Percentiles rank a stretch among this genome's conserved stretches.
These are phyloP conservation scores for Citropsis articulata DNA, from an alignment of 345 rosid genomes.

Conservation along the genomic window DNA sequence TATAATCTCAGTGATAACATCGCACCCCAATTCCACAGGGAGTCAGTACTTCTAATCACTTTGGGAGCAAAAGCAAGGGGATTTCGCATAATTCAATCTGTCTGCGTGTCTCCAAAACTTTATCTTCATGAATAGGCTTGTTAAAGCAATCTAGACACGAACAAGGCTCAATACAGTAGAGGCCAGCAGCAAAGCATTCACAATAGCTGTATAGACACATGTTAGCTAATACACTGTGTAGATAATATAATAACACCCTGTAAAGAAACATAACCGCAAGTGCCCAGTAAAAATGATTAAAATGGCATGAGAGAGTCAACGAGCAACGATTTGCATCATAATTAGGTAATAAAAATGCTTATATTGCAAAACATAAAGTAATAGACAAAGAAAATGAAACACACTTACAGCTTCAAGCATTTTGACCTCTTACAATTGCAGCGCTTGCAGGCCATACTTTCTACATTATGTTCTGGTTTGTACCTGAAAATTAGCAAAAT, in stretches of 20 bases:
- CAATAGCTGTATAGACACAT: constrained; percentile 52
- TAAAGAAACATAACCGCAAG: constrained; percentile 6
- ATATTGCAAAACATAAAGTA: background rate
- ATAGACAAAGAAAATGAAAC: background rate
- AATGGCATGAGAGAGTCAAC: background rate
- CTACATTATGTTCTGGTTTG: constrained; percentile 32
- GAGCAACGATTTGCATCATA: background rate
- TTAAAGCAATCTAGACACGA: constrained; percentile 69
- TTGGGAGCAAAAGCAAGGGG: constrained; percentile 89
- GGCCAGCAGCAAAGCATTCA: constrained; percentile 84
- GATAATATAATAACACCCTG: background rate
- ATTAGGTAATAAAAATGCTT: background rate
- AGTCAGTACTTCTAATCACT: constrained; percentile 45
- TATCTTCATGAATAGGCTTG: constrained; percentile 48
- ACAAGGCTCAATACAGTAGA: constrained; percentile 73
- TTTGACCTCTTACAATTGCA: constrained; percentile 86
- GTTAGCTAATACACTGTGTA: background rate
- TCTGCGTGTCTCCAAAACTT: constrained; percentile 50
- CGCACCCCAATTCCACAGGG: constrained; percentile 39
- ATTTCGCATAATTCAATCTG: constrained; percentile 60
- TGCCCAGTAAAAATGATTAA: background rate
- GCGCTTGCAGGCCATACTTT: constrained; percentile 66
- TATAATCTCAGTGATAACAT: constrained; percentile 10
- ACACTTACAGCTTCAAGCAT: constrained; percentile 96
- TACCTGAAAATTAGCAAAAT: constrained; percentile 33